phyloP scores from a whole-genome alignment of 2,329 filamentous ascomycete genomes.

The Sclerotinia trifoliorum region DNA sequence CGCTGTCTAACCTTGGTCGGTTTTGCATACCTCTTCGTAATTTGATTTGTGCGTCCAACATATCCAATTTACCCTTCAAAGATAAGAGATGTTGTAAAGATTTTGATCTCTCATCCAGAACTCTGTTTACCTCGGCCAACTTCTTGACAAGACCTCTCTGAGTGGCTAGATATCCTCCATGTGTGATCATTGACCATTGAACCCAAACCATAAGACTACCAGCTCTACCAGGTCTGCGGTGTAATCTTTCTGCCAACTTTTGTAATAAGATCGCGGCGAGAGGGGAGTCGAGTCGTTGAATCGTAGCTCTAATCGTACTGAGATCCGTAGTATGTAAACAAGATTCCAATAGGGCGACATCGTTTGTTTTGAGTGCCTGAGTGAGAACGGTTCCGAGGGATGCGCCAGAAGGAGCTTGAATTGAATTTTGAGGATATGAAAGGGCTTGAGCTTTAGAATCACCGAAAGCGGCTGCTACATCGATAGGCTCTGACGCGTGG shows the following conservation, averaged over 20 bases:
- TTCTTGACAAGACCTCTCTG: constrained; percentile 80
- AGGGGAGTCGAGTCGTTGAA: constrained; percentile 83
- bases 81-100: constrained; percentile 80
- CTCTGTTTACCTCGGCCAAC: constrained; percentile 76
- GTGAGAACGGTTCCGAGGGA: constrained; percentile 91
- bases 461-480: constrained; percentile 65
- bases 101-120: constrained; percentile 81
- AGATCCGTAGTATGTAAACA: constrained; percentile 81
- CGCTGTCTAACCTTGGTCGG: constrained; percentile 43
- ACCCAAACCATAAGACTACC: constrained; percentile 93
- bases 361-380: constrained; percentile 90
- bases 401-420: constrained; percentile 60
- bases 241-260: constrained; percentile 82
- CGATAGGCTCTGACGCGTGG: constrained; percentile 68
- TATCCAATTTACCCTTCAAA: constrained; percentile 92
- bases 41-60: constrained; percentile 87
- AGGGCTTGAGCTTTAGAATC: constrained; percentile 30
- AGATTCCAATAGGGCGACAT: constrained; percentile 83
- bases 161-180: constrained; percentile 85
- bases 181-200: constrained; percentile 88
- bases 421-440: constrained; percentile 32
- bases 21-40: constrained; percentile 69
- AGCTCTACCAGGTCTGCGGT: constrained; percentile 82
- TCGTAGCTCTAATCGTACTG: constrained; percentile 78
- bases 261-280: constrained; percentile 77